Base-by-base conservation (phyloP, 208 protist species). In the Zelonia costaricensis region DNA sequence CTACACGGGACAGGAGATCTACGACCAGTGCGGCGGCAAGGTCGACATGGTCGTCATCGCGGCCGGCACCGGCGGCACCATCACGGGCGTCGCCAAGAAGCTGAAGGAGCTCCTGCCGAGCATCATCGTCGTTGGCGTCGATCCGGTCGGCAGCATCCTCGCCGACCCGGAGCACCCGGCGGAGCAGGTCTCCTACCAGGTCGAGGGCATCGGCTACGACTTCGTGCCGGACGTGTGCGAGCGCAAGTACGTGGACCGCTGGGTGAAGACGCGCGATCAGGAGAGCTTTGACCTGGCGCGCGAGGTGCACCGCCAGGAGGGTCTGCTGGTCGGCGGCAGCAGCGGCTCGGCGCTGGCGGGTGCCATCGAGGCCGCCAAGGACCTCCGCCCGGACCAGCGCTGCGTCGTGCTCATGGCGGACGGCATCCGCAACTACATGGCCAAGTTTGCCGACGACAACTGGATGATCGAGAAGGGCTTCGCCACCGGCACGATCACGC, bases 181-280 rank as follows among this genome's bases (percentile, higher is more conserved):
- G 10, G 62, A 65, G 12, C 38, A 55, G 3, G 59, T 36, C 36
- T 47, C 88, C 25, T 98, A 98, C 74, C 76, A 97, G 44, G 96
- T 99, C 9, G 97, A 99, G 80, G 98, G 98, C 60, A 99, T 99
- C 69, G 98, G 98, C 52, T 99, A 99, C 75, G 97, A 99, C 80
- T 99, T 99, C 76, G 90, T 99, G 13, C 97, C 97, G 25, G 78
- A 87, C n/a, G 97, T 98, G 43, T 91, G 98, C 64, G 92, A 97
- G 49, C 80, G 88, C 33, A 31, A 82, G 31, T 80, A 93, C 48
- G 85, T 98, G 23, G 95, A 98, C 64, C 27, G 75, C 38, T 99
- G 97, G 97, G 67, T 98, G 23, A 98, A 99, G 82, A 92, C 82
- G 13, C 59, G 78, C 7, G 97, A 99, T 67, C 73, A 88, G 61